These are phyloP conservation scores for Talaromyces rugulosus DNA, from an alignment of 2,329 filamentous ascomycete genomes.

Conservation along the genomic window DNA sequence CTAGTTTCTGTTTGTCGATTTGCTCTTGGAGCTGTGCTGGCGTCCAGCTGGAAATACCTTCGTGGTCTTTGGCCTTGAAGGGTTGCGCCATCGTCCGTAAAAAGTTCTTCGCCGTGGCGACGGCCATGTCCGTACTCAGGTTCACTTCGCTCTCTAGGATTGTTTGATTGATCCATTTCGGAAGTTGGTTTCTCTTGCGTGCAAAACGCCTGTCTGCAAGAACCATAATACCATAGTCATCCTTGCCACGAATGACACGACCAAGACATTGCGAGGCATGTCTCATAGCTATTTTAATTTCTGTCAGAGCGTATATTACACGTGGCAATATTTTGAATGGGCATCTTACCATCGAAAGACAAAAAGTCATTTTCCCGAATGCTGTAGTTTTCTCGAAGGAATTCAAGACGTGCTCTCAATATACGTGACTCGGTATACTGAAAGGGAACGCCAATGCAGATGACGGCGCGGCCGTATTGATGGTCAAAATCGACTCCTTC, in stretches of 20 bases:
- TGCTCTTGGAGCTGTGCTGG: constrained; percentile 71
- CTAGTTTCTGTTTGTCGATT: constrained; percentile 63
- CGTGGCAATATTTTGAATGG: background rate
- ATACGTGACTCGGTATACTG: constrained; percentile 98
- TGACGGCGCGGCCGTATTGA: constrained; percentile 90
- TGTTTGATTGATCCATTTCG: constrained; percentile 93
- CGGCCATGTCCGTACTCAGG: constrained; percentile 91
- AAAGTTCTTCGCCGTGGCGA: constrained; percentile 84
- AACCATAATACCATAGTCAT: constrained; percentile 99
- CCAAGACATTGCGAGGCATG: constrained; percentile 95
- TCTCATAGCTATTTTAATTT: constrained; percentile 66
- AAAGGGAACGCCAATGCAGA: constrained; percentile 96
- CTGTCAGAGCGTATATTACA: background rate
- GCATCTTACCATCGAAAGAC: constrained; percentile 66
- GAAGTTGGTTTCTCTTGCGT: constrained; percentile 84
- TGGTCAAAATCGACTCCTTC: constrained; percentile 99
- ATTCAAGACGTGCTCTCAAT: constrained; percentile 89
- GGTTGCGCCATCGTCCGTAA: constrained; percentile 88
- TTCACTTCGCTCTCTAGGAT: constrained; percentile 82
- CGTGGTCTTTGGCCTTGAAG: constrained; percentile 75
- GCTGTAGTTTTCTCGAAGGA: constrained; percentile 92
- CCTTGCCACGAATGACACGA: constrained; percentile 89
- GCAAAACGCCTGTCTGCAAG: constrained; percentile 89
- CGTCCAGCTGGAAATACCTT: constrained; percentile 92
- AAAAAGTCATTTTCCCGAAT: constrained; percentile 97